A percentile compares a stretch with the other conserved stretches of the same genome.
Evolutionary conservation across 306 rosid species (phyloP).

Genomic region (Vigna unguiculata): DNA sequence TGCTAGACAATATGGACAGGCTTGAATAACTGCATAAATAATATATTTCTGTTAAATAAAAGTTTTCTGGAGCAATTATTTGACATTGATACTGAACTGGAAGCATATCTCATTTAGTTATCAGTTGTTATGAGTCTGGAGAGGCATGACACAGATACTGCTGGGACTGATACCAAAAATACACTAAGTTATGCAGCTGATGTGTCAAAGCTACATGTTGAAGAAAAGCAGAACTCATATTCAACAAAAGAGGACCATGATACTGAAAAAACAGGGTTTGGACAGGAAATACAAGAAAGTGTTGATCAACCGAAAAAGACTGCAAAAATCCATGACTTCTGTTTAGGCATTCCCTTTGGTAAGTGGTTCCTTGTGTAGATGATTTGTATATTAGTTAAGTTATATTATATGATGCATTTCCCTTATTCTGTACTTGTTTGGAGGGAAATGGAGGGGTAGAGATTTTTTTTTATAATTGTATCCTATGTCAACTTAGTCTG

Average conservation of each 20-base stretch:
- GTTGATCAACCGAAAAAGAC: constrained; percentile 52
- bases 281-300: constrained; percentile 47
- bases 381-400: constrained; percentile 30
- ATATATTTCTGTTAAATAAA: constrained; percentile 26
- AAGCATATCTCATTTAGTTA: constrained; percentile 53
- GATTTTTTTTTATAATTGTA: neutral
- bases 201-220: constrained; percentile 49
- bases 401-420: constrained; percentile 33
- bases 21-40: constrained; percentile 6
- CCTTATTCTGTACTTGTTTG: neutral
- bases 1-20: constrained; percentile 2
- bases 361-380: constrained; percentile 44
- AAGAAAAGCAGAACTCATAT: constrained; percentile 51
- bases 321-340: constrained; percentile 93
- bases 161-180: constrained; percentile 54
- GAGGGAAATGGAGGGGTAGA: neutral
- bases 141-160: constrained; percentile 55
- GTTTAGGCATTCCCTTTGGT: constrained; percentile 98
- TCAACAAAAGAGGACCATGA: constrained; percentile 45
- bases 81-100: constrained; percentile 46
- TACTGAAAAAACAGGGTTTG: constrained; percentile 48
- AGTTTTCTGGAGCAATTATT: constrained; percentile 39
- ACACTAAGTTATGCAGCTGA: constrained; percentile 54
- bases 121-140: constrained; percentile 64
- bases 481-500: neutral